Evolutionary conservation across 2,329 filamentous ascomycete genomes (phyloP), one percentile per base, ranked within the genome.

Genomic region (Myriosclerotinia duriaeana): DNA sequence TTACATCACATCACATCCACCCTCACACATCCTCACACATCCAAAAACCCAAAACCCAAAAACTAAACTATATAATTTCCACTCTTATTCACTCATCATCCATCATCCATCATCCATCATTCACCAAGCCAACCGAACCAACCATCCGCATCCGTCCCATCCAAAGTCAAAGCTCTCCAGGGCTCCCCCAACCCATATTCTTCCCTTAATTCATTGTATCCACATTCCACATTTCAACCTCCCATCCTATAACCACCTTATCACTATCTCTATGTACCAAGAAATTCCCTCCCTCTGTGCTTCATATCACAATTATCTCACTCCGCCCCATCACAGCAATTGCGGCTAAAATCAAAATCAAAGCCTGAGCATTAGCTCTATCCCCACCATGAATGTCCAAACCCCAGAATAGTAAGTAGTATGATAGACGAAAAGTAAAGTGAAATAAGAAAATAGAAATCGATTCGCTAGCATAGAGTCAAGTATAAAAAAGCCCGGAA

Each of bases 211-310:
- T 50, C 20, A 30, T 38, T 22, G n/a, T 60, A 38, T 26, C 26
- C 26, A 26, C 26, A 26, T 26, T 60, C 14, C 44, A 38, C 30
- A 50, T 60, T 20, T 30, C 14, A 46, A 38, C 9, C 14, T 42
- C 36, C 22, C 14, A 30, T 53, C 22, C 50, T 22, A 63, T n/a
- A 30, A 53, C 22, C 17, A 44, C 20, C 17, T 40, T 17, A 60
- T 22, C 42, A 48, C 42, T 60, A 60, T 22, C 42, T 36, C 42
- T 60, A 60, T 60, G 56, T 60, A 60, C 44, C 20, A 48, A 48
- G 8, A 20, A 2, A 48, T 48, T 36, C 42, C 44, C 26, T 46
- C 20, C 56, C 56, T 12, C 44, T 8, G 56, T 38, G 0, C 30
- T 26, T 36, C 4, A 22, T 48, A 3, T 50, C 56, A n/a, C 26